Evolutionary conservation across 208 protist genomes (phyloP), one percentile per base, ranked within the genome.

Genomic region (Novymonas esmeraldas): DNA sequence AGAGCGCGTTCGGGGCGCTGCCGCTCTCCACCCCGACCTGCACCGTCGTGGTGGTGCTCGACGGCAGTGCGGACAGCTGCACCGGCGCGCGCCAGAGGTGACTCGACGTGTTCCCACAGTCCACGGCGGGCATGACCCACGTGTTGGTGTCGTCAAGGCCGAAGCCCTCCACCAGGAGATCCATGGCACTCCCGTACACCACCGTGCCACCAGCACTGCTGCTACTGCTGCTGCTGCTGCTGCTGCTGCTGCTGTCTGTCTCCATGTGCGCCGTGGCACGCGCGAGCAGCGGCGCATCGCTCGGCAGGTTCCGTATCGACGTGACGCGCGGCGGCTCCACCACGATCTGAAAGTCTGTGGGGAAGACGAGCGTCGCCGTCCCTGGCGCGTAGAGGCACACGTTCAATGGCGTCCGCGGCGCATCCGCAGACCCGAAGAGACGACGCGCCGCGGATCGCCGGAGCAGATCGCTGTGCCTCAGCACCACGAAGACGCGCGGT

Each of bases 111-210:
- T 91, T 87, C 45, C 64, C 59, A 62, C 88, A 94, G 70, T 89
- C 76, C 42, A 83, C 61, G 20, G 88, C 84, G 26, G 88, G 88
- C 20, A 87, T 78, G 34, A 94, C 70, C 63, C 77, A 77, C 44
- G 80, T 78, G 49, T 76, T 68, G 29, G 46, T 31, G 44, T 71
- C 79, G 9, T 84, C 67, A 18, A 94, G 54, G 14, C 82, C 84
- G 52, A 90, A 89, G 10, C 88, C 88, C 31, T 87, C 81, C 48
- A 94, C 85, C 10, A 89, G 7, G 31, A 94, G 62, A 28, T 89
- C 82, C 64, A 90, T 84, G 72, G 59, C 82, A 22, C 79, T 60
- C 2, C 66, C 81, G 60, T 93, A 90, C 41, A 82, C 70, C 20
- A 93, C 73, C 18, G 73, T 69, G 6, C 77, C 76, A 13, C 39